Evolutionary conservation across 106 monocot genomes (phyloP), one percentile per base, ranked within the genome.

Genomic region (Agapanthus africanus): DNA sequence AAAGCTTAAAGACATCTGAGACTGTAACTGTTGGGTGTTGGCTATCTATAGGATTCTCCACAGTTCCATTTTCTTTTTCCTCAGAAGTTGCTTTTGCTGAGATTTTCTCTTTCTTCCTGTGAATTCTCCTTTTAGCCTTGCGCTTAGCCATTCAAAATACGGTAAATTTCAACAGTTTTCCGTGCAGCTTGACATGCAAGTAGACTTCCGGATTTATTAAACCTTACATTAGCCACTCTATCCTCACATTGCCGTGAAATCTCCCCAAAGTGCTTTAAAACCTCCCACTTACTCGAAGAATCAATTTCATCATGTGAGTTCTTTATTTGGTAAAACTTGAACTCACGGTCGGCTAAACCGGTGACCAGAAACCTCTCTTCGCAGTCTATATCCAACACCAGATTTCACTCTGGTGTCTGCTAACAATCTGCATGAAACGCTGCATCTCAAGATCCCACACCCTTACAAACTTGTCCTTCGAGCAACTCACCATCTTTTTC

Each of bases 391-490:
- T 99, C 92, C 52, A 99, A 72, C 1, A 93, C 93, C 99, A 99
- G 6, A 99, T 78, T 47, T 99, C 99, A 27, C 74, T 81, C 56
- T 86, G 88, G 60, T 99, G 93, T 19, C 99, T 92, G 10, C 90
- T 82, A 19, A 99, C 79, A 57, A 81, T 85, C 75, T 99, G 99
- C 35, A 91, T 72, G 62, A 92, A 99, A 30, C 86, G 88, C 76
- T 93, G 90, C 50, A 78, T 82, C 0, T 93, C 89, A 13, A 99
- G 88, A 67, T 99, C 93, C 99, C 99, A 99, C 0, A 99, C 90
- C 61, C 87, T 66, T 30, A 93, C 66, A 54, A 90, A 99, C 74
- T 87, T 99, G 65, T 99, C 99, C 76, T 99, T 99, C 10, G 99
- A 99, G 75, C 92, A 79, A 67, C 84, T 93, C 70, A 85, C 93